Conservation (phyloP, 495 filamentous ascomycete genomes). For the Aspergillus cavernicola region DNA sequence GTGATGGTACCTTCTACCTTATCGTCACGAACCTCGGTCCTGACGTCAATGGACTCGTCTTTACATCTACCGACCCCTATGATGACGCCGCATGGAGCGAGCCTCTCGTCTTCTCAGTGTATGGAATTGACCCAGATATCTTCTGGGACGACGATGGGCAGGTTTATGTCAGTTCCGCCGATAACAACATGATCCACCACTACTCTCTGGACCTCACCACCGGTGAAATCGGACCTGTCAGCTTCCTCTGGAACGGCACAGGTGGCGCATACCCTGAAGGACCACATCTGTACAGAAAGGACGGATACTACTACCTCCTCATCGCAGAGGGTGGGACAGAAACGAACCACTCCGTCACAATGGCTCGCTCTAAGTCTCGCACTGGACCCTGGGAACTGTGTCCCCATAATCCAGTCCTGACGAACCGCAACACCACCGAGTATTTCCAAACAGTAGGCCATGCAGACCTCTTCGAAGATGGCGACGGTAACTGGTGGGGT, state of each 20-base stretch:
- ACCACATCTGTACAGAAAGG: slow-evolving; percentile 58
- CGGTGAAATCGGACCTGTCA: slow-evolving; percentile 30
- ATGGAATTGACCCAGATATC: slow-evolving; percentile 17
- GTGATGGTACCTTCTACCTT: slow-evolving; percentile 22
- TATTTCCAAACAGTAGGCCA: slow-evolving; percentile 40
- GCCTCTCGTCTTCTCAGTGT: slow-evolving; percentile 6
- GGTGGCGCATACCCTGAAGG: slow-evolving; percentile 50
- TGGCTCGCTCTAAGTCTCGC: slow-evolving; percentile 49
- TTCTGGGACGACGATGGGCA: slow-evolving; percentile 26
- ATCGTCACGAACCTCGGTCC: slow-evolving; percentile 5
- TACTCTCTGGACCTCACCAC: slow-evolving; percentile 42
- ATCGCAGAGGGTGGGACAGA: slow-evolving; percentile 61
- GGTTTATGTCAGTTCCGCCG: slow-evolving; percentile 21
- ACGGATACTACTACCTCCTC: slow-evolving; percentile 61
- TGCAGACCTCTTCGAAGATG: slow-evolving; percentile 42
- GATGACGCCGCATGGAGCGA: slow-evolving; percentile 22
- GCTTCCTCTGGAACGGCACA: slow-evolving; percentile 49
- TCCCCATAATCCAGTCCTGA: slow-evolving; percentile 52
- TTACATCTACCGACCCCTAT: slow-evolving; percentile 18
- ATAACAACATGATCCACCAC: slow-evolving; percentile 24
- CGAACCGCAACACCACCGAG: slow-evolving; percentile 42
- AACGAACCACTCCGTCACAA: slow-evolving; percentile 48
- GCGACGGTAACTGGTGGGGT: slow-evolving; percentile 51
- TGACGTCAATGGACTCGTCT: slow-evolving; percentile 12
- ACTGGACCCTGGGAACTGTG: slow-evolving; percentile 53